phyloP scores from a whole-genome alignment of 1,139 yeast genomes.

The Taphrina flavorubra region DNA sequence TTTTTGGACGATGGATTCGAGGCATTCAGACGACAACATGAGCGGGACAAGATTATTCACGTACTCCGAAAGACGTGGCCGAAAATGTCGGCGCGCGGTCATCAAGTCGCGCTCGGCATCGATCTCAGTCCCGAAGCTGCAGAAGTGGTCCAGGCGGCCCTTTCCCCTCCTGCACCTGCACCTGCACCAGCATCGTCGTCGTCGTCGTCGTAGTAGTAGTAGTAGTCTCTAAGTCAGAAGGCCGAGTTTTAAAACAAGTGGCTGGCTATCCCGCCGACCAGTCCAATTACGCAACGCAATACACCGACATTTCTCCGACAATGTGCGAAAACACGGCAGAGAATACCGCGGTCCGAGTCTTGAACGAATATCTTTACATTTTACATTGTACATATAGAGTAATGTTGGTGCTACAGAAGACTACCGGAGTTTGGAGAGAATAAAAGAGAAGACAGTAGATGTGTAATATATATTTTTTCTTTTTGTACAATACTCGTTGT shows the following conservation, averaged over 20 bases:
- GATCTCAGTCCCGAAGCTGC: conserved; percentile 19
- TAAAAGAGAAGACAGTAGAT: too few species aligned
- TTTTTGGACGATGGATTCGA: conserved; percentile 30
- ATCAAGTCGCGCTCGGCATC: conserved; percentile 19
- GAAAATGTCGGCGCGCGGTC: conserved; percentile 33
- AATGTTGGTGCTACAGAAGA: not conserved
- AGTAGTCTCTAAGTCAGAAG: too few species aligned
- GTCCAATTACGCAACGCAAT: too few species aligned
- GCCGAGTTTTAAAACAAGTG: not conserved
- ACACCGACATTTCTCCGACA: too few species aligned
- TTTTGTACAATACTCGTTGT: conserved; percentile 5
- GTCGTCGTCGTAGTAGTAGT: too few species aligned
- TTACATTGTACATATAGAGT: conserved; percentile 1
- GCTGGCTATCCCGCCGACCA: not conserved
- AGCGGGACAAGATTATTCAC: conserved; percentile 20
- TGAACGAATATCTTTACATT: not conserved
- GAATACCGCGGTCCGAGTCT: too few species aligned
- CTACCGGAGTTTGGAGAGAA: too few species aligned
- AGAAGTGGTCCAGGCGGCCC: conserved; percentile 10
- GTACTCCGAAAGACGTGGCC: conserved; percentile 34
- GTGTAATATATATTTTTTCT: not conserved
- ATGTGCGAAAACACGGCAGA: too few species aligned
- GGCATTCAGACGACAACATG: conserved; percentile 11
- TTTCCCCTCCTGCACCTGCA: not conserved
- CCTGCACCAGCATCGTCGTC: too few species aligned